Conservation (phyloP, 345 rosid genomes). For the Moricandia moricandioides region DNA sequence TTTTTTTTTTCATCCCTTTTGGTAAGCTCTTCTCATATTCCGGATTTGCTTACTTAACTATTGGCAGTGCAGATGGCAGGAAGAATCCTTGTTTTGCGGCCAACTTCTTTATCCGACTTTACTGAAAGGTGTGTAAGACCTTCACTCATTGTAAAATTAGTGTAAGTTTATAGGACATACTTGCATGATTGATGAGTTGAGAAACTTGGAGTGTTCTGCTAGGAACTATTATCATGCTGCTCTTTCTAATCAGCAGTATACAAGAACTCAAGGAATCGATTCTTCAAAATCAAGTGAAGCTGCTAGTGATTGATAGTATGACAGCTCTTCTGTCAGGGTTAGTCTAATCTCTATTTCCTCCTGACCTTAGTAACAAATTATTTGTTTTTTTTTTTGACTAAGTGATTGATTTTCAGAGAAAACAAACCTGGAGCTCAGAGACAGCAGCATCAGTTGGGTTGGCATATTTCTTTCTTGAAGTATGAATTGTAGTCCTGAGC, state of each 20-base stretch:
- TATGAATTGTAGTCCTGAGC: conserved; percentile 33
- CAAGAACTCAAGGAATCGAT: conserved; percentile 72
- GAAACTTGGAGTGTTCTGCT: background rate
- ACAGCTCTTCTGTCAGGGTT: conserved; percentile 85
- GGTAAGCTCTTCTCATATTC: background rate
- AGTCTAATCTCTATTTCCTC: background rate
- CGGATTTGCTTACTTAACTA: background rate
- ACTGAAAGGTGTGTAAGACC: conserved; percentile 56
- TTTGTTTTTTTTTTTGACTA: background rate
- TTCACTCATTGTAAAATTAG: too few relatives aligned
- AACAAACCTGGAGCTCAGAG: conserved; percentile 47
- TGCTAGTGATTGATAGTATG: conserved; percentile 87
- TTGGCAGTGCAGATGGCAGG: conserved; percentile 70
- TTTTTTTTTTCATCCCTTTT: background rate
- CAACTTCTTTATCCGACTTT: conserved; percentile 67
- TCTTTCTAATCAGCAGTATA: conserved; percentile 45
- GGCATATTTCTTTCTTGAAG: conserved; percentile 89
- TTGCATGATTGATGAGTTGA: too few relatives aligned
- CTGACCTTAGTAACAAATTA: background rate
- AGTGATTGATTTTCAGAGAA: conserved; percentile 46
- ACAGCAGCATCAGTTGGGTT: conserved; percentile 58
- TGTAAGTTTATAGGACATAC: too few relatives aligned
- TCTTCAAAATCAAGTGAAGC: conserved; percentile 69
- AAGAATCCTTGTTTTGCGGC: conserved; percentile 71
- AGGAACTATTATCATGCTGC: background rate